These are phyloP conservation scores for Vitis hybrid DNA, from an alignment of 177 flowering plant genomes.

Conservation along the genomic window DNA sequence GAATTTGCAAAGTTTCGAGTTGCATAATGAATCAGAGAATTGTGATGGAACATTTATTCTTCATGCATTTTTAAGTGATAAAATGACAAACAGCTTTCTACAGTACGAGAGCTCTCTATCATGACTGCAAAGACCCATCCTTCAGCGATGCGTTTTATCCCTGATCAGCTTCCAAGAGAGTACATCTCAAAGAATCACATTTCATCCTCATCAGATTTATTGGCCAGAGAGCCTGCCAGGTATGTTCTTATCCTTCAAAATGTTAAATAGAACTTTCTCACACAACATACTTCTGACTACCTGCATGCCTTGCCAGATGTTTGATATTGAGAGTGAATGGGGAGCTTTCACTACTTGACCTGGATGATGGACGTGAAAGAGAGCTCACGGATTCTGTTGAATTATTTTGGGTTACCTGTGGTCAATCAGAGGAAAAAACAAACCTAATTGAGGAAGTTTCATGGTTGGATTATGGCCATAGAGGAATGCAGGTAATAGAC, in stretches of 20 bases:
- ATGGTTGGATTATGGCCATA: constrained; percentile 93
- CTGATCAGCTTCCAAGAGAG: constrained; percentile 65
- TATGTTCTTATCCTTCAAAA: constrained; percentile 23
- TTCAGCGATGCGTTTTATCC: constrained; percentile 92
- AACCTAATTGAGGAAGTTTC: constrained; percentile 95
- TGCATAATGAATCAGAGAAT: constrained; percentile 15
- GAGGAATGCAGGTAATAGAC: constrained; percentile 96
- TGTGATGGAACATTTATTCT: constrained; percentile 22
- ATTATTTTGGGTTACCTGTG: constrained; percentile 97
- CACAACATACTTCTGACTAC: constrained; percentile 14
- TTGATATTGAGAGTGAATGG: constrained; percentile 86
- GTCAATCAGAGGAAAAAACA: constrained; percentile 79
- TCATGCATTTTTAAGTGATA: constrained; percentile 82
- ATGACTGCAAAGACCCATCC: constrained; percentile 98
- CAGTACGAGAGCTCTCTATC: constrained; percentile 99
- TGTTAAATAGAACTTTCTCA: not conserved
- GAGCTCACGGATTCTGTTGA: constrained; percentile 93
- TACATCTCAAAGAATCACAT: constrained; percentile 24
- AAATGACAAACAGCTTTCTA: constrained; percentile 99
- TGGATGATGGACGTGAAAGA: constrained; percentile 93
- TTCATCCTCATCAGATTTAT: constrained; percentile 37
- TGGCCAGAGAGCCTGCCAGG: constrained; percentile 71
- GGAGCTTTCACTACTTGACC: constrained; percentile 92
- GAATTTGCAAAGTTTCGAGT: constrained; percentile 12
- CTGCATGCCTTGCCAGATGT: constrained; percentile 53